Evolutionary conservation across 805 yeast species (phyloP).

Genomic region (Teunomyces pallodes): DNA sequence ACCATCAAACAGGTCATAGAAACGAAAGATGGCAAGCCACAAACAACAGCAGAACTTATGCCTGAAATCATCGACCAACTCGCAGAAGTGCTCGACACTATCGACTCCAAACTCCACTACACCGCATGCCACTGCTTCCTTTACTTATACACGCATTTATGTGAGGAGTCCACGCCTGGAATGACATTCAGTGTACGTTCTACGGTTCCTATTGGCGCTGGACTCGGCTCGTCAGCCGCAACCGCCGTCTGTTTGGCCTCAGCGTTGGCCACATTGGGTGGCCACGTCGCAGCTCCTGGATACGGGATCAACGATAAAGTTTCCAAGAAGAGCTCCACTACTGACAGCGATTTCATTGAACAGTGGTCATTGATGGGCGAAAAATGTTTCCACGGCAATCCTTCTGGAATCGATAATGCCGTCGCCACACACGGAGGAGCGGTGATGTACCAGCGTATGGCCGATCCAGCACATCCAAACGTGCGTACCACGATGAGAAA

Average conservation of each 20-base stretch:
- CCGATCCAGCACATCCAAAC: constrained; percentile 50
- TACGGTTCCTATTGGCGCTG: constrained; percentile 93
- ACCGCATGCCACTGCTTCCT: constrained; percentile 82
- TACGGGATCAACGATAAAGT: constrained; percentile 31
- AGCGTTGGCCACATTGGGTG: constrained; percentile 64
- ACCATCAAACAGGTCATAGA: constrained; percentile 21
- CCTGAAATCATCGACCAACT: constrained; percentile 56
- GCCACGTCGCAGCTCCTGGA: constrained; percentile 45
- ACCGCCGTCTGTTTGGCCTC: constrained; percentile 80
- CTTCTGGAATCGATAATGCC: constrained; percentile 95
- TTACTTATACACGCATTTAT: constrained; percentile 65
- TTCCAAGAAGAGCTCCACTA: constrained; percentile 18
- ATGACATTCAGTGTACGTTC: constrained; percentile 68
- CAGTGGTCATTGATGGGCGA: constrained; percentile 92
- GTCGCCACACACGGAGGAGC: constrained; percentile 97
- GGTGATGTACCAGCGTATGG: constrained; percentile 74
- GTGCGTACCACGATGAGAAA: constrained; percentile 66
- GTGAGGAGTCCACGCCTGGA: constrained; percentile 47
- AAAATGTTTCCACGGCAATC: constrained; percentile 93
- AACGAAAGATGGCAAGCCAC: constrained; percentile 22
- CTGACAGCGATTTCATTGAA: constrained; percentile 59
- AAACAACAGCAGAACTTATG: constrained; percentile 51
- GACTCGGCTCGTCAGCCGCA: constrained; percentile 92
- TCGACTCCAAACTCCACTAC: constrained; percentile 59
- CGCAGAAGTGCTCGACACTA: constrained; percentile 40